Conservation (phyloP, 257 asterid species). For the Gentiana dahurica region DNA sequence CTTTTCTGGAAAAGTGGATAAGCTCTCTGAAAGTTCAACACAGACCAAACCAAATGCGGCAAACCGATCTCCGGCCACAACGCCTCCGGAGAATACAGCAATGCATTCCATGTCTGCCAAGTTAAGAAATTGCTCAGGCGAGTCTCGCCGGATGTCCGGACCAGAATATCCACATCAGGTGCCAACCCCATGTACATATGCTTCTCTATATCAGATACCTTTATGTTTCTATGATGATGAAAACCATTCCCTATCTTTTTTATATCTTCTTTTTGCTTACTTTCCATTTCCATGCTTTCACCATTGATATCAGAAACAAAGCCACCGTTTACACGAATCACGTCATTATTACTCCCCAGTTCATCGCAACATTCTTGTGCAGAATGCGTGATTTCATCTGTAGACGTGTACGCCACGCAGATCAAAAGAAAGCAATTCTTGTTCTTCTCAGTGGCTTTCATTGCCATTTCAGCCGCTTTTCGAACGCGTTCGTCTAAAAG, state of each 20-base stretch:
- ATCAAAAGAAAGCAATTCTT: conserved; percentile 25
- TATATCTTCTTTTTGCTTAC: neutral
- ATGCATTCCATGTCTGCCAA: conserved; percentile 60
- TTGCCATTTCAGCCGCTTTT: conserved; percentile 52
- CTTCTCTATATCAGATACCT: conserved; percentile 47
- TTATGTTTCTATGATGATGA: conserved; percentile 8
- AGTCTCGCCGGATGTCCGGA: conserved; percentile 46
- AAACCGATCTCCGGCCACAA: conserved; percentile 76
- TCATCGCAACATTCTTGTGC: conserved; percentile 35
- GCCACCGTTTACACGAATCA: neutral
- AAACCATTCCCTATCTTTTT: neutral
- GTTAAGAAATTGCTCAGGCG: conserved; percentile 57
- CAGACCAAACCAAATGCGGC: conserved; percentile 61
- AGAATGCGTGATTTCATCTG: conserved; percentile 57
- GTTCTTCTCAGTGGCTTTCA: conserved; percentile 50
- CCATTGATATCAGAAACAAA: neutral
- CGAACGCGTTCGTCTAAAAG: conserved; percentile 41
- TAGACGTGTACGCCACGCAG: conserved; percentile 69
- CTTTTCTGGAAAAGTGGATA: conserved; percentile 39
- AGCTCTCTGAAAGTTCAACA: conserved; percentile 45
- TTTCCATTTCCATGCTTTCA: neutral
- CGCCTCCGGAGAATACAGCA: conserved; percentile 49
- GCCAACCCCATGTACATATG: conserved; percentile 55
- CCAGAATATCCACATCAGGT: conserved; percentile 61
- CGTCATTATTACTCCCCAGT: conserved; percentile 16